A percentile compares a stretch with the other conserved stretches of the same genome.
These are phyloP conservation scores for Nitzschia putrida DNA, from an alignment of 108 stramenopile species.

Conservation along the genomic window DNA sequence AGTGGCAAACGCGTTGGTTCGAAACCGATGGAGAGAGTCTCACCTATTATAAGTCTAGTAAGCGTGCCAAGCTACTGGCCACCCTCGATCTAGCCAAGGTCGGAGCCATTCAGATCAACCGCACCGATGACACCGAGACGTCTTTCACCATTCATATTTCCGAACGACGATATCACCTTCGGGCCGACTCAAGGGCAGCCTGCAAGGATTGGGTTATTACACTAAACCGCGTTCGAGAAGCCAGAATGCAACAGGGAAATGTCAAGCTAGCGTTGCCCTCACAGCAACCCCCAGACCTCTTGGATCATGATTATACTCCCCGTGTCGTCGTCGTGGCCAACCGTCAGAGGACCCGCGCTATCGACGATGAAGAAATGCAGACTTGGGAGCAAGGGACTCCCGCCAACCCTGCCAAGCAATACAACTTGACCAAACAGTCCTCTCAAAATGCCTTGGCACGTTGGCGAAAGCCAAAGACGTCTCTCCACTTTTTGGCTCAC, in stretches of 20 bases:
- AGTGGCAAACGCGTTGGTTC: slow-evolving; percentile 97
- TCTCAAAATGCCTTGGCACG: slow-evolving; percentile 37
- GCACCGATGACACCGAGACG: slow-evolving; percentile 57
- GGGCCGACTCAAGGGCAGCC: slow-evolving; percentile 67
- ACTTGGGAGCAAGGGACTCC: slow-evolving; percentile 28
- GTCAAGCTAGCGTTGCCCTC: slow-evolving; percentile 61
- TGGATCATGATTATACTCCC: slow-evolving; percentile 42
- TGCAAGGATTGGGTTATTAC: slow-evolving; percentile 89
- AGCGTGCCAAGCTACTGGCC: slow-evolving; percentile 87
- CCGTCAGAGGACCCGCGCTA: slow-evolving; percentile 54
- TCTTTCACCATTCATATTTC: slow-evolving; percentile 80
- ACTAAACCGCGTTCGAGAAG: slow-evolving; percentile 80
- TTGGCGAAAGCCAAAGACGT: slow-evolving; percentile 55
- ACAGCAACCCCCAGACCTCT: slow-evolving; percentile 36
- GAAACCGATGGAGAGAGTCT: slow-evolving; percentile 94
- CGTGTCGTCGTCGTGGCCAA: slow-evolving; percentile 59
- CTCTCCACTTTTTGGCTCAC: slow-evolving; percentile 31
- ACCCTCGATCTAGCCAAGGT: slow-evolving; percentile 85
- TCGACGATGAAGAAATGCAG: slow-evolving; percentile 47
- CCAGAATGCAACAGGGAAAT: slow-evolving; percentile 75
- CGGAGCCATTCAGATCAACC: slow-evolving; percentile 71
- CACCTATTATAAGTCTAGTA: slow-evolving; percentile 95
- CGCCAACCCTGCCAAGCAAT: slow-evolving; percentile 20
- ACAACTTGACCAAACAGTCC: neutral
- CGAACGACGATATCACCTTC: slow-evolving; percentile 73